Conservation (phyloP, 1,139 yeast species). For the Sugiyamaella xylanicola region DNA sequence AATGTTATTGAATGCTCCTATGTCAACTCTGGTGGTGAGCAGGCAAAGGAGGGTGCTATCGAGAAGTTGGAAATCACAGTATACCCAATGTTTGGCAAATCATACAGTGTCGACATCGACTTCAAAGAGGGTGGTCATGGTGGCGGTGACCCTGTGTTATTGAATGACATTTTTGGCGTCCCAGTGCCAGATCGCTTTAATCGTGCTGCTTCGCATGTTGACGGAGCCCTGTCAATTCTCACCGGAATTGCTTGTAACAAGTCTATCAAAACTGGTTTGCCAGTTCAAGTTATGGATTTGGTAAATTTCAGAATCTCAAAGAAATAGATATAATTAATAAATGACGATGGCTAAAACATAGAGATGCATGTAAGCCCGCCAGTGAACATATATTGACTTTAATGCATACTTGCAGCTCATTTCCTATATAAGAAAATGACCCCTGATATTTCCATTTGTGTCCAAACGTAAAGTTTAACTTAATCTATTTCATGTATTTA, state of each 20-base stretch:
- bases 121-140: slow-evolving; percentile 28
- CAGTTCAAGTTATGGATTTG: slow-evolving; percentile 25
- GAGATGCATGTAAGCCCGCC: not conserved
- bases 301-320: slow-evolving; percentile 14
- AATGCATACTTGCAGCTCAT: not conserved
- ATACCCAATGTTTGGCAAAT: slow-evolving; percentile 24
- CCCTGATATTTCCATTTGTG: not conserved
- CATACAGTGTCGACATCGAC: slow-evolving; percentile 23
- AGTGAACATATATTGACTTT: not conserved
- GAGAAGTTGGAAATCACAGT: slow-evolving; percentile 25
- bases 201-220: slow-evolving; percentile 27
- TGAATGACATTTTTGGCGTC: slow-evolving; percentile 27
- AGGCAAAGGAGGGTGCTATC: slow-evolving; percentile 26
- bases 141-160: slow-evolving; percentile 26
- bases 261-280: slow-evolving; percentile 25
- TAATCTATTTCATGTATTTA: too few relatives aligned
- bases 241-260: slow-evolving; percentile 28
- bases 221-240: slow-evolving; percentile 27
- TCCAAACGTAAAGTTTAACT: too few relatives aligned
- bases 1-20: slow-evolving; percentile 26
- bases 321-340: too few relatives aligned
- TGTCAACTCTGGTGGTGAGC: slow-evolving; percentile 27
- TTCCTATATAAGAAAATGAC: not conserved
- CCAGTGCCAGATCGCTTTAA: slow-evolving; percentile 27
- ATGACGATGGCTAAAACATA: too few relatives aligned